A percentile compares a stretch with the other conserved stretches of the same genome.
Evolutionary conservation across 2,329 filamentous ascomycete species (phyloP).

Genomic region (Fusarium foetens): DNA sequence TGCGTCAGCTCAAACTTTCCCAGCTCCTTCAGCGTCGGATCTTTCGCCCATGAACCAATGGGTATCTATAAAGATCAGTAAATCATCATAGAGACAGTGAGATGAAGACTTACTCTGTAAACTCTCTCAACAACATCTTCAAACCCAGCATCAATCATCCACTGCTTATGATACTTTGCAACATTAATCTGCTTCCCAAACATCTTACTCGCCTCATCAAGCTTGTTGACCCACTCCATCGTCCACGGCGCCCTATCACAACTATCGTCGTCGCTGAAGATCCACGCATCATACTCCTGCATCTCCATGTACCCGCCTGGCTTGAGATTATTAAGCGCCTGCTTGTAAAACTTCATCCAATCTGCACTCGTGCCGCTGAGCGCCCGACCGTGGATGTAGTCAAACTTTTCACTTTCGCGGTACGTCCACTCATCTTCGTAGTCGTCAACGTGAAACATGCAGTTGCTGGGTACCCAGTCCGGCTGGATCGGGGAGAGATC

Average conservation of each 20-base stretch:
- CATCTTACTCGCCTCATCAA: constrained; percentile 49
- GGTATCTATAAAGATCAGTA: constrained; percentile 46
- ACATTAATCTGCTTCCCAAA: constrained; percentile 55
- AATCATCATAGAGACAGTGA: accelerated
- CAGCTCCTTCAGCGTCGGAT: constrained; percentile 50
- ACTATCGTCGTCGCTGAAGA: constrained; percentile 53
- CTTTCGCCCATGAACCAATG: constrained; percentile 53
- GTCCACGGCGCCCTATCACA: constrained; percentile 52
- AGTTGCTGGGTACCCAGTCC: constrained; percentile 65
- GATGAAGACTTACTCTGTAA: constrained; percentile 13
- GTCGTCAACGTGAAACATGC: constrained; percentile 73
- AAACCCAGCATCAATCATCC: constrained; percentile 53
- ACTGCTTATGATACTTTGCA: constrained; percentile 50
- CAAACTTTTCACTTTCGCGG: constrained; percentile 46
- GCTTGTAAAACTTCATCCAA: constrained; percentile 47
- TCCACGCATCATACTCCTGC: constrained; percentile 53
- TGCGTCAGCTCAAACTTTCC: constrained; percentile 51
- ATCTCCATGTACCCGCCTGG: constrained; percentile 53
- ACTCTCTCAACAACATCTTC: constrained; percentile 46
- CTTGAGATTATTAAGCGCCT: constrained; percentile 46
- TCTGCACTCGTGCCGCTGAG: constrained; percentile 49
- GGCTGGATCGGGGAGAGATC: constrained; percentile 70
- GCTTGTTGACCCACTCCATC: constrained; percentile 52
- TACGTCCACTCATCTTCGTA: constrained; percentile 61
- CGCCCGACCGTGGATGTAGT: constrained; percentile 52